Evolutionary conservation across 2,329 filamentous ascomycete genomes (phyloP), one percentile per base, ranked within the genome.

Genomic region (Periconia macrospinosa): DNA sequence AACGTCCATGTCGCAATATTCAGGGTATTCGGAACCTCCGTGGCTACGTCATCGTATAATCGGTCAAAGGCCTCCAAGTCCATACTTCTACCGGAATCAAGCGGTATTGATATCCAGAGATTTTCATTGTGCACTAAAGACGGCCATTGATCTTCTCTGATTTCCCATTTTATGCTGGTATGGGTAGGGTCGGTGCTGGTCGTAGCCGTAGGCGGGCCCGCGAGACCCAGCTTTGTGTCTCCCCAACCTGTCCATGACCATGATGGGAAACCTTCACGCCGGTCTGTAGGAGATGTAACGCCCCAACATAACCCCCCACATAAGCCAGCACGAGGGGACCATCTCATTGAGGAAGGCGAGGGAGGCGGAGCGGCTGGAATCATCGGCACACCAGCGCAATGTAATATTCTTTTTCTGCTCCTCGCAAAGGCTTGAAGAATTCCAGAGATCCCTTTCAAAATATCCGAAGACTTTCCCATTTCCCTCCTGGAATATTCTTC

Each of bases 371-470:
- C 20, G 3, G 14, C 11, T 17, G 11, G 47, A 17, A 49, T 27
- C 27, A 48, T 48, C 7, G 47, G 47, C 17, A 49, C 27, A 23
- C 47, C 47, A 18, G 18, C 19, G 18, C 19, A 49, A 30, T 49
- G 47, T 3, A 3, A 14, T 19, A 42, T 15, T 17, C n/a, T 20
- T 19, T 40, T 18, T 15, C 20, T 18, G 30, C n/a, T 14, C 18
- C 19, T 13, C n/a, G 27, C 30, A 41, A 23, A 42, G 13, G 35
- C 35, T 2, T 42, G 23, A n/a, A 40, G 42, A n/a, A 49, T 49
- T 18, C 47, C 47, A 41, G 8, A 3, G 15, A 49, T 15, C 2
- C 6, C 47, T 14, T 49, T 49, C 20, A 49, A 17, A 13, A 42
- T 49, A 41, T 49, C 47, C 3, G 23, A 27, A 27, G 23, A 8